phyloP scores from a whole-genome alignment of 225 moss, liverwort and hornwort genomes.

The Antitrichia curtipendula region DNA sequence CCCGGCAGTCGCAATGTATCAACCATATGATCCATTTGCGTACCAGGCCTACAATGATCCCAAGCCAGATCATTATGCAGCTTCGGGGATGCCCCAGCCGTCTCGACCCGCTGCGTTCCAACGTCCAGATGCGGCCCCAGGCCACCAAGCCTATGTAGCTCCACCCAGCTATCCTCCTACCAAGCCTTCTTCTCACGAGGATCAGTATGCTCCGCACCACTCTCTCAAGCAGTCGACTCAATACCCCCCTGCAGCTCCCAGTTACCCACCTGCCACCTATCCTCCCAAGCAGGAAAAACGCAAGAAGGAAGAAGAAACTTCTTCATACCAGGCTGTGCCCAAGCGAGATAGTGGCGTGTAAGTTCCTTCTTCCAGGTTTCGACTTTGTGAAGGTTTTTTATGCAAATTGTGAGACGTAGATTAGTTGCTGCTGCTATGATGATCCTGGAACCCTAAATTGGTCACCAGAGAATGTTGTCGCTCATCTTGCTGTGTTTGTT shows the following conservation, averaged over 20 bases:
- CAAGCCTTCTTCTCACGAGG: neutral
- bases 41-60: constrained; percentile 33
- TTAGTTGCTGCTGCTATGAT: neutral
- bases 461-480: neutral
- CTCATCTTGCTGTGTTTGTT: neutral
- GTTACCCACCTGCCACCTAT: neutral
- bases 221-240: neutral
- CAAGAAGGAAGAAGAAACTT: neutral
- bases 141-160: neutral
- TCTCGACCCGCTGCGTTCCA: constrained; percentile 2
- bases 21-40: constrained; percentile 18
- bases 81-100: constrained; percentile 25
- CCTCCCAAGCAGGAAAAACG: neutral
- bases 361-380: neutral
- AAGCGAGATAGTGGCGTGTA: neutral
- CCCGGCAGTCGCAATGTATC: constrained; percentile 6
- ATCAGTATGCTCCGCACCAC: neutral
- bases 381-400: neutral
- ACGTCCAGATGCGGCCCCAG: neutral
- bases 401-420: neutral
- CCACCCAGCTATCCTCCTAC: constrained; percentile 7
- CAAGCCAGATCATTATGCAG: constrained; percentile 26
- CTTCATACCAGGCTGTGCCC: neutral
- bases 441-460: neutral
- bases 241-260: neutral